Conservation (phyloP, 1,284 basidiomycete species). For the Tilletia indica region DNA sequence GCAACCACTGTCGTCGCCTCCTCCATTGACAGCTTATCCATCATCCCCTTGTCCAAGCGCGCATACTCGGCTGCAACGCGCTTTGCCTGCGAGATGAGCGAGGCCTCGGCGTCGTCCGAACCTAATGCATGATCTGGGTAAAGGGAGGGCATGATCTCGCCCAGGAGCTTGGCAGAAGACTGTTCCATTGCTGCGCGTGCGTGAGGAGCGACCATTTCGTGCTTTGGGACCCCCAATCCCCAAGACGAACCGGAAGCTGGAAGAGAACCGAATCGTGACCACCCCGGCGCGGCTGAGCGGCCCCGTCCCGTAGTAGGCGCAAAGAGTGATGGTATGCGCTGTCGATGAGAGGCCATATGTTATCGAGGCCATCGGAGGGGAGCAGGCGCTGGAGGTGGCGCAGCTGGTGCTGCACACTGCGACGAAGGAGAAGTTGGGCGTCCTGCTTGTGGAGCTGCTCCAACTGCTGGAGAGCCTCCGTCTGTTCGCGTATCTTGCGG, state of each 20-base stretch:
- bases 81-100: neutral
- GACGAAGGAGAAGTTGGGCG: neutral
- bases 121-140: neutral
- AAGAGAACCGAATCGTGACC: neutral
- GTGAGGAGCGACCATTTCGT: neutral
- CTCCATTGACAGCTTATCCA: neutral
- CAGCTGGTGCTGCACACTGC: neutral
- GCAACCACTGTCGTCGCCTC: neutral
- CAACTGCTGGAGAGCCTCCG: neutral
- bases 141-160: neutral
- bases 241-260: neutral
- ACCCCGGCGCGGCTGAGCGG: neutral
- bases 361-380: neutral
- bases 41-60: neutral
- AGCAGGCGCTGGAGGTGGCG: neutral
- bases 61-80: neutral
- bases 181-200: slow-evolving; percentile 4
- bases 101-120: neutral
- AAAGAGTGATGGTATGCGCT: neutral
- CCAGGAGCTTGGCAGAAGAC: neutral
- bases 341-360: neutral
- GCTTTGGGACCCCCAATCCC: neutral
- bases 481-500: neutral
- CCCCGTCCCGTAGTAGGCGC: neutral
- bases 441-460: neutral